phyloP scores from a whole-genome alignment of 176 grass and related monocot species.

The Bonia amplexicaulis region DNA sequence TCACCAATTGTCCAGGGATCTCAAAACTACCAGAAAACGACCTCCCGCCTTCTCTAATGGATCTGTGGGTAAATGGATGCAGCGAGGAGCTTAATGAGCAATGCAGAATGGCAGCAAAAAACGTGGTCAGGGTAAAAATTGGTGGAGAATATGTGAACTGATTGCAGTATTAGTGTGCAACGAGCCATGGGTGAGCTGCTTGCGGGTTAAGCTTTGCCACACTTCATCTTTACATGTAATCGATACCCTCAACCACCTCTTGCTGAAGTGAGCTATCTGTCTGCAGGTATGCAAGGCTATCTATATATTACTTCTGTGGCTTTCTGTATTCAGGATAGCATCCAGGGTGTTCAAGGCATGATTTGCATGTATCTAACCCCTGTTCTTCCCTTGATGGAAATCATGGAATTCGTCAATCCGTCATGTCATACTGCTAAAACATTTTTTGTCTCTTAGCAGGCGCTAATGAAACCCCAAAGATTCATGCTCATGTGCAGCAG shows the following conservation, averaged over 20 bases:
- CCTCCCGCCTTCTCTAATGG: not conserved
- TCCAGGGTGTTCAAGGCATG: too few species aligned
- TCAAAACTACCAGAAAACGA: not conserved
- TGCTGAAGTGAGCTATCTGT: not conserved
- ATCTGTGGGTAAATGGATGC: not conserved
- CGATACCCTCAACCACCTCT: not conserved
- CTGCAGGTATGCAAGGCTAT: not conserved
- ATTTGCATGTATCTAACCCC: too few species aligned
- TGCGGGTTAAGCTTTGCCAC: too few species aligned
- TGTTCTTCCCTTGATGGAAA: too few species aligned
- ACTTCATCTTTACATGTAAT: not conserved
- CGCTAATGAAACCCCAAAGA: too few species aligned
- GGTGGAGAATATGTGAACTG: too few species aligned
- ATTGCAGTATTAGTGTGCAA: too few species aligned
- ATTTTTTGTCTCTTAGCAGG: too few species aligned
- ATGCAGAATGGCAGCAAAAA: not conserved
- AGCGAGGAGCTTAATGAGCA: not conserved
- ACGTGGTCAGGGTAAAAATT: not conserved
- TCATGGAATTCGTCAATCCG: too few species aligned
- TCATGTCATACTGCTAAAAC: too few species aligned
- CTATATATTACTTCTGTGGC: not conserved
- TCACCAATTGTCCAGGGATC: not conserved
- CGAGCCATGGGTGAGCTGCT: too few species aligned
- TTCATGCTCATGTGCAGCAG: too few species aligned
- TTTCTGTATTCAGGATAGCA: not conserved